These are phyloP conservation scores for Arctium lappa DNA, from an alignment of 129 eudicot genomes.

Conservation along the genomic window DNA sequence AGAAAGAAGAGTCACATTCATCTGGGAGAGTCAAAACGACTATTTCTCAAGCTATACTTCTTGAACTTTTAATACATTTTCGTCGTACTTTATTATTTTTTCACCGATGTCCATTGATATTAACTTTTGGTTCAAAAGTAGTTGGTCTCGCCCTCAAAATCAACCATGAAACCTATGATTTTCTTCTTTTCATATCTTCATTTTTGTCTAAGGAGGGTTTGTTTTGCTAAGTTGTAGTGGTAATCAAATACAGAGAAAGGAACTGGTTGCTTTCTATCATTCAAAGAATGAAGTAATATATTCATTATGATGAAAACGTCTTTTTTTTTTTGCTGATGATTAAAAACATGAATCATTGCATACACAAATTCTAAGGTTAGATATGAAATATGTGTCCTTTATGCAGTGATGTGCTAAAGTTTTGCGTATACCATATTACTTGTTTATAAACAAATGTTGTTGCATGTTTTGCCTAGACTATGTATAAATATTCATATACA, in stretches of 20 bases:
- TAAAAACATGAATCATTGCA: background rate
- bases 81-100: background rate
- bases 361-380: background rate
- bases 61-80: background rate
- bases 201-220: background rate
- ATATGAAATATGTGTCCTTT: background rate
- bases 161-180: background rate
- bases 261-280: background rate
- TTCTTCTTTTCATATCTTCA: background rate
- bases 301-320: background rate
- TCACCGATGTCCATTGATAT: background rate
- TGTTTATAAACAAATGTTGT: conserved; percentile 1
- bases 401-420: background rate
- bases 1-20: background rate
- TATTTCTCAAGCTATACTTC: background rate
- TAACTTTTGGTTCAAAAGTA: background rate
- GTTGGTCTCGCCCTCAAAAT: background rate
- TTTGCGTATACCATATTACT: background rate
- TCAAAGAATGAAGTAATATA: background rate
- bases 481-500: background rate
- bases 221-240: background rate
- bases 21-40: background rate
- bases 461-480: conserved; percentile 13
- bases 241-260: background rate
- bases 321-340: background rate